These are phyloP conservation scores for Aegilops tauschii DNA, from an alignment of 176 grass and related monocot species.

Conservation along the genomic window DNA sequence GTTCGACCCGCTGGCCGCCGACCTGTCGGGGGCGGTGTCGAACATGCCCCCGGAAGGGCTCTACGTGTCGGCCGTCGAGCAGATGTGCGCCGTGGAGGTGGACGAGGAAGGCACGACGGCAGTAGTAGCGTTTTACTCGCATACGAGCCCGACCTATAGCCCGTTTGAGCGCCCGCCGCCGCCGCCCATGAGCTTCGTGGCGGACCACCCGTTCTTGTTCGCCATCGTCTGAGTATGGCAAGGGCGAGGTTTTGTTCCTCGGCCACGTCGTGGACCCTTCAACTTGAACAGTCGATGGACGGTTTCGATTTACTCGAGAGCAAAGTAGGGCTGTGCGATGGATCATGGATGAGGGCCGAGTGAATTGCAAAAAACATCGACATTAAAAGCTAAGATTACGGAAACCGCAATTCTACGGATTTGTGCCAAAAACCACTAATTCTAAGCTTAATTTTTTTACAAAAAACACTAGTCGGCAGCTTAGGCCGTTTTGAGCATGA, in stretches of 20 bases:
- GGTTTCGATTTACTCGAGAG: too few relatives aligned
- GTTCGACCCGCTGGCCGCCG: not conserved
- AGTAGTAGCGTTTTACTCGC: not conserved
- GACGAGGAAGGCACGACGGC: conserved; percentile 30
- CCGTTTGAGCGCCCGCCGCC: not conserved
- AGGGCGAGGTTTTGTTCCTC: conserved; percentile 25
- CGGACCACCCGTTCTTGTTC: conserved; percentile 33
- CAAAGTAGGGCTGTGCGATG: too few relatives aligned
- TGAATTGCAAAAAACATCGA: too few relatives aligned
- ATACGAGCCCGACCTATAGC: not conserved
- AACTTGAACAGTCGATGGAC: not conserved
- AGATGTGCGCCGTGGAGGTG: conserved; percentile 31
- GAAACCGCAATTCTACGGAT: too few relatives aligned
- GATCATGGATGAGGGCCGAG: too few relatives aligned
- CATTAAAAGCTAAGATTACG: too few relatives aligned
- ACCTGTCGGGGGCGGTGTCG: conserved; percentile 28
- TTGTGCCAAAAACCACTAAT: too few relatives aligned
- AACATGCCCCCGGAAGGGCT: conserved; percentile 11
- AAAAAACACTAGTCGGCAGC: too few relatives aligned
- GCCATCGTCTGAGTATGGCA: conserved; percentile 29
- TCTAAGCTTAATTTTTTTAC: too few relatives aligned
- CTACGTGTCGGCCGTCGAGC: conserved; percentile 6
- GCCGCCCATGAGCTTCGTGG: conserved; percentile 24
- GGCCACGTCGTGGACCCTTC: conserved; percentile 29
- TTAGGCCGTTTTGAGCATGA: too few relatives aligned